These are phyloP conservation scores for Lasiosphaeria hispida DNA, from an alignment of 495 filamentous ascomycete genomes.

Conservation along the genomic window DNA sequence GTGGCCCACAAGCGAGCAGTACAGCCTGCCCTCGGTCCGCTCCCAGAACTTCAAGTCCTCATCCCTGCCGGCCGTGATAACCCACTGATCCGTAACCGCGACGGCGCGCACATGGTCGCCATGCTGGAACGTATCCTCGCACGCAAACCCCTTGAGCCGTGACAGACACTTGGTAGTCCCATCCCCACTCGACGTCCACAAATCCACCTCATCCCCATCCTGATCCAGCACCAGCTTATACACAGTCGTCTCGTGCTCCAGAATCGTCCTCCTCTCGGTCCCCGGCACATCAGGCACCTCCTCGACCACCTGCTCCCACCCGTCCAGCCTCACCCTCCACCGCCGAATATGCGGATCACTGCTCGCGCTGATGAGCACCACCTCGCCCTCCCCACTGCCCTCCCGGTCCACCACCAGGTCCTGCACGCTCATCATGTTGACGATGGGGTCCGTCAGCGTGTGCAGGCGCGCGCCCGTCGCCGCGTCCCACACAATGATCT, in stretches of 20 bases:
- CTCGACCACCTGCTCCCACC: conserved; percentile 47
- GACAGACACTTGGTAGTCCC: conserved; percentile 74
- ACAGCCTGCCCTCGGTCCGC: conserved; percentile 63
- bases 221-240: conserved; percentile 66
- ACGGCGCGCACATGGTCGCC: conserved; percentile 89
- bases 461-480: conserved; percentile 64
- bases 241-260: conserved; percentile 86
- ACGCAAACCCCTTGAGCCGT: conserved; percentile 60
- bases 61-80: conserved; percentile 86
- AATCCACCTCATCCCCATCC: conserved; percentile 58
- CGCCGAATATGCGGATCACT: conserved; percentile 81
- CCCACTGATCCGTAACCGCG: conserved; percentile 68
- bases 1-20: conserved; percentile 78
- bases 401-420: conserved; percentile 70
- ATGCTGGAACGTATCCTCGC: conserved; percentile 70
- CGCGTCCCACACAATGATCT: conserved; percentile 80
- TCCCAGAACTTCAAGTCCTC: conserved; percentile 94
- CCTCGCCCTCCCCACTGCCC: conserved; percentile 42
- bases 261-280: conserved; percentile 55
- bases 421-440: conserved; percentile 75
- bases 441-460: conserved; percentile 60
- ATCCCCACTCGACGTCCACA: conserved; percentile 91
- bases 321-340: conserved; percentile 54
- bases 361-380: conserved; percentile 70
- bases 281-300: conserved; percentile 35